A percentile compares a stretch with the other conserved stretches of the same genome.
These are phyloP conservation scores for Vanilla planifolia DNA, from an alignment of 106 monocot species.

Conservation along the genomic window DNA sequence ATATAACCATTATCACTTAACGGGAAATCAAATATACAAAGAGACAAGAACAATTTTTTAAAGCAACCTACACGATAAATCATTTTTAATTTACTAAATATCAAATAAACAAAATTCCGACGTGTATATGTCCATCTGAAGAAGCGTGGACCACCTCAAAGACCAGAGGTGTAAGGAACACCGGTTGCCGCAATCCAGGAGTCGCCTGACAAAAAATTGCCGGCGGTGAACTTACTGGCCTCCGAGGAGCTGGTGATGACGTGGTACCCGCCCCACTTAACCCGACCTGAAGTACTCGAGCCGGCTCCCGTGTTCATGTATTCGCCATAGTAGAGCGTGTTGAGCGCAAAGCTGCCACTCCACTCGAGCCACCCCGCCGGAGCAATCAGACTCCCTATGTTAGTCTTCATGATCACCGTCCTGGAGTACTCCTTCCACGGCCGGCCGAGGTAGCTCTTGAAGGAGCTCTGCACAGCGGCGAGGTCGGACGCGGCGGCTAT, in stretches of 20 bases:
- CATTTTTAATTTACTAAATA: too few species aligned
- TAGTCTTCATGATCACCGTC: conserved; percentile 21
- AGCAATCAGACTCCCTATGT: conserved; percentile 18
- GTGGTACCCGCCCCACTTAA: conserved; percentile 24
- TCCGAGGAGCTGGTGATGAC: conserved; percentile 13
- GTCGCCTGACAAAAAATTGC: conserved; percentile 16
- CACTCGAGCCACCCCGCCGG: conserved; percentile 29
- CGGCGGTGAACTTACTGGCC: conserved; percentile 22
- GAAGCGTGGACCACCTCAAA: too few species aligned
- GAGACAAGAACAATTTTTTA: too few species aligned
- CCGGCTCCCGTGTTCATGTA: conserved; percentile 22
- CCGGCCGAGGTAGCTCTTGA: conserved; percentile 21
- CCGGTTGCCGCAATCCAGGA: conserved; percentile 23
- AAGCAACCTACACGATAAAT: too few species aligned
- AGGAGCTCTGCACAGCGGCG: neutral
- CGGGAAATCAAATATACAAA: too few species aligned
- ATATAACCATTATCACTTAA: too few species aligned
- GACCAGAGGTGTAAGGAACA: conserved; percentile 21
- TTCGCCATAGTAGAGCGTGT: conserved; percentile 25
- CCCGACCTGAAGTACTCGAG: conserved; percentile 8
- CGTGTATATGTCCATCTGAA: too few species aligned
- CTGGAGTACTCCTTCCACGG: conserved; percentile 34
- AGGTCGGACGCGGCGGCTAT: conserved; percentile 22
- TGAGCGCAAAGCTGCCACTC: conserved; percentile 21
- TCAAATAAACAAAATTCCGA: too few species aligned